Conservation (phyloP, 2,329 filamentous ascomycete species). For the Trichoderma sp. region DNA sequence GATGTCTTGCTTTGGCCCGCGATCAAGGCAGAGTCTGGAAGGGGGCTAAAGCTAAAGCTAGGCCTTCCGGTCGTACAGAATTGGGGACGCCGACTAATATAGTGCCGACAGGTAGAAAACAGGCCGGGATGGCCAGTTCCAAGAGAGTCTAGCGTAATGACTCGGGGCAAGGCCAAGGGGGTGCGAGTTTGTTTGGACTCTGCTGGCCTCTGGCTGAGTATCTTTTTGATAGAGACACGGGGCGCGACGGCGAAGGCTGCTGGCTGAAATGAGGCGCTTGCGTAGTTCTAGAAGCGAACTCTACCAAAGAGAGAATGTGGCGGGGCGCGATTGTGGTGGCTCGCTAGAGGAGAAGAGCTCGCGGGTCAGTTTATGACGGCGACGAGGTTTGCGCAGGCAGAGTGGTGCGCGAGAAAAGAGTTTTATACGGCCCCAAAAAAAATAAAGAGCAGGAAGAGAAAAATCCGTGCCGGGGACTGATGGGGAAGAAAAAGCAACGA, state of each 20-base stretch:
- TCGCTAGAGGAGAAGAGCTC: conserved; percentile 10
- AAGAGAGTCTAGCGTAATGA: conserved; percentile 44
- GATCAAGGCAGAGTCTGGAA: conserved; percentile 35
- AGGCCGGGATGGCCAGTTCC: conserved; percentile 40
- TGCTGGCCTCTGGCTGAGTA: background rate
- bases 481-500: conserved; percentile 34
- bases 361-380: conserved; percentile 28
- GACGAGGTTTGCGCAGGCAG: conserved; percentile 26
- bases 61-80: conserved; percentile 27
- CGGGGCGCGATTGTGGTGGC: background rate
- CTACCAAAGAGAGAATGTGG: conserved; percentile 12
- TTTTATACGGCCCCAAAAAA: conserved; percentile 37
- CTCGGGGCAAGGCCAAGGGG: conserved; percentile 32
- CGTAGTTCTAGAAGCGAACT: conserved; percentile 26
- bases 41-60: conserved; percentile 33
- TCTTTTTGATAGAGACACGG: conserved; percentile 23
- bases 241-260: conserved; percentile 7
- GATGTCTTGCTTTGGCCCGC: conserved; percentile 34
- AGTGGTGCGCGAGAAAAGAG: conserved; percentile 38
- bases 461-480: conserved; percentile 39
- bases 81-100: conserved; percentile 48
- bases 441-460: background rate
- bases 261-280: conserved; percentile 24
- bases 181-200: conserved; percentile 10
- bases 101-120: conserved; percentile 39